These are phyloP conservation scores for Purshia tridentata DNA, from an alignment of 306 rosid genomes.

Conservation along the genomic window DNA sequence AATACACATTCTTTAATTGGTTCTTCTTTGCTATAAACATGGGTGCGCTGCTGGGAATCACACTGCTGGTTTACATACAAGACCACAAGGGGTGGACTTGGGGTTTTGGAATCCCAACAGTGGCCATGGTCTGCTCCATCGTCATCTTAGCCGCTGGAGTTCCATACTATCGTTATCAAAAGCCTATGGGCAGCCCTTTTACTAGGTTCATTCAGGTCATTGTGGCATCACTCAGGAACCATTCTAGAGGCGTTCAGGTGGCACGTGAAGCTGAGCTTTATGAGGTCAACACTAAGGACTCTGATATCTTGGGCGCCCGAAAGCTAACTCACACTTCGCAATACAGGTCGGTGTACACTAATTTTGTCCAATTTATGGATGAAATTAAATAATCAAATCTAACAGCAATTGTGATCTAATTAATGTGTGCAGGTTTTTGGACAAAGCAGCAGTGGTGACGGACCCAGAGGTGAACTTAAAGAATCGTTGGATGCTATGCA, in stretches of 20 bases:
- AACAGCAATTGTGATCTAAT: no score
- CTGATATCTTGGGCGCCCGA: conserved; percentile 44
- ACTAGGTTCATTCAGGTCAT: conserved; percentile 50
- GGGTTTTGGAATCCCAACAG: conserved; percentile 52
- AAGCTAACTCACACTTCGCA: conserved; percentile 44
- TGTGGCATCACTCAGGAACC: conserved; percentile 42
- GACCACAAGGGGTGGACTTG: conserved; percentile 42
- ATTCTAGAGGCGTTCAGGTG: conserved; percentile 30
- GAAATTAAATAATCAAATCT: no score
- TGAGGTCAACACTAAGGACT: conserved; percentile 42
- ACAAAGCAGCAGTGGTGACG: conserved; percentile 46
- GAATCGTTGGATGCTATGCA: conserved; percentile 45
- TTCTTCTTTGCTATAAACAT: conserved; percentile 58
- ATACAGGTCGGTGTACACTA: conserved; percentile 47
- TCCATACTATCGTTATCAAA: conserved; percentile 40
- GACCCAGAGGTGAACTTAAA: conserved; percentile 23
- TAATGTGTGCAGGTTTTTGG: conserved; percentile 41
- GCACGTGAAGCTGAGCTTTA: conserved; percentile 26
- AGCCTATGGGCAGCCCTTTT: conserved; percentile 64
- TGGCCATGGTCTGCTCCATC: conserved; percentile 32
- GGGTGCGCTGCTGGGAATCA: conserved; percentile 54
- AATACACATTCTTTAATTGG: conserved; percentile 59
- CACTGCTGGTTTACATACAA: conserved; percentile 44
- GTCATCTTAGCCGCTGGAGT: conserved; percentile 32
- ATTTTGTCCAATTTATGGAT: not conserved